Evolutionary conservation across 768 basidiomycete species (phyloP).

Genomic region (Mycena rebaudengoi): DNA sequence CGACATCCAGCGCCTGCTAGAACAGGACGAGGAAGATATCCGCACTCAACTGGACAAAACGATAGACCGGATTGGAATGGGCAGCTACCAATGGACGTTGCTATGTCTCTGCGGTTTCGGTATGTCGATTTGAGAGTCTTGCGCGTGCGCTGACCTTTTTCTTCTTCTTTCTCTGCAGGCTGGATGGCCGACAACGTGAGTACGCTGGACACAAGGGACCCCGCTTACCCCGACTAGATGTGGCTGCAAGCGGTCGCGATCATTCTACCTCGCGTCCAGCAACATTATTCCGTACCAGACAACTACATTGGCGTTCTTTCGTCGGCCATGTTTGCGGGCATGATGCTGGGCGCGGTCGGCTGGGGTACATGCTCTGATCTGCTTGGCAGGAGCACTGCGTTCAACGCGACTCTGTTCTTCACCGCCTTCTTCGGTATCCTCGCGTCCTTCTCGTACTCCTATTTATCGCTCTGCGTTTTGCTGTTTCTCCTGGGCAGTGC

Average conservation of each 20-base stretch:
- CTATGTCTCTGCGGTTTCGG: conserved; percentile 89
- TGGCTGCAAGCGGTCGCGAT: conserved; percentile 94
- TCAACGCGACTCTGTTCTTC: conserved; percentile 92
- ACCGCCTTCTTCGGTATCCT: conserved; percentile 89
- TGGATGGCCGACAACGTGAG: conserved; percentile 94
- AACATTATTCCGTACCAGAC: conserved; percentile 84
- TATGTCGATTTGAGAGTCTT: conserved; percentile 47
- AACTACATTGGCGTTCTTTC: conserved; percentile 83
- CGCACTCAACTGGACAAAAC: conserved; percentile 72
- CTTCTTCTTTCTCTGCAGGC: no score
- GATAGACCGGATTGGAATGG: conserved; percentile 93
- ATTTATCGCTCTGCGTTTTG: conserved; percentile 71
- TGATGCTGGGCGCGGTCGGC: conserved; percentile 94
- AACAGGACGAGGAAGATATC: conserved; percentile 10
- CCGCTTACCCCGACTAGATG: conserved; percentile 63
- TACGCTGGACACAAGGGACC: conserved; percentile 24
- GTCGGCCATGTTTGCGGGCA: conserved; percentile 92
- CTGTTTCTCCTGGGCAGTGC: conserved; percentile 92
- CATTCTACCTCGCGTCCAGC: conserved; percentile 95
- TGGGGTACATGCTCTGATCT: conserved; percentile 96
- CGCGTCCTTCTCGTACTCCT: conserved; percentile 78
- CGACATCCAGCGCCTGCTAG: conserved; percentile 17
- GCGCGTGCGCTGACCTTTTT: background rate
- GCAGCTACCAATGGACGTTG: conserved; percentile 85
- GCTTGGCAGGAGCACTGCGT: conserved; percentile 87